Evolutionary conservation across 805 yeast genomes (phyloP).

Genomic region (Komagataella phaffii): DNA sequence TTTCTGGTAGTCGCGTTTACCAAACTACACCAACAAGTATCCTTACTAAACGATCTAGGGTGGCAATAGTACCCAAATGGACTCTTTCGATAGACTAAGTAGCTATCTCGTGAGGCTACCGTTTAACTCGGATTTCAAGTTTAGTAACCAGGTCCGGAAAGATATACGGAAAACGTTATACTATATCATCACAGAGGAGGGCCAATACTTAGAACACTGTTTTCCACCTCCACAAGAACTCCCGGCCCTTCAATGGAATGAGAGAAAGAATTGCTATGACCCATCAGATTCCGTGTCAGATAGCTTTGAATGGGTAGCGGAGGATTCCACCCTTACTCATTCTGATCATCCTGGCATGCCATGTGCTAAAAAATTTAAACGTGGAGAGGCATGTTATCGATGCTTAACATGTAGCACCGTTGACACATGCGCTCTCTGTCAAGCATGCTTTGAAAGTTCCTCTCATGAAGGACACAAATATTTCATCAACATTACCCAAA

Average conservation of each 20-base stretch:
- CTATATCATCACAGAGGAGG: constrained; percentile 26
- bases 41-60: neutral
- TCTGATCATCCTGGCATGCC: constrained; percentile 47
- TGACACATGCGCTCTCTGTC: constrained; percentile 77
- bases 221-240: constrained; percentile 17
- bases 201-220: constrained; percentile 22
- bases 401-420: constrained; percentile 69
- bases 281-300: neutral
- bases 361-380: constrained; percentile 57
- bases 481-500: constrained; percentile 44
- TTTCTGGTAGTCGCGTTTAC: neutral
- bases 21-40: neutral
- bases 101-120: constrained; percentile 27
- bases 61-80: neutral
- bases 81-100: constrained; percentile 8
- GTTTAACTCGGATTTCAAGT: constrained; percentile 16
- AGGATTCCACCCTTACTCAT: constrained; percentile 5
- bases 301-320: neutral
- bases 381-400: constrained; percentile 74
- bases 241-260: constrained; percentile 4
- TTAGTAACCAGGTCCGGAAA: constrained; percentile 15
- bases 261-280: neutral
- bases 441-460: constrained; percentile 56
- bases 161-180: constrained; percentile 28
- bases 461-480: constrained; percentile 66